Conservation (phyloP, 768 basidiomycete genomes). For the Tricholoma sp. region DNA sequence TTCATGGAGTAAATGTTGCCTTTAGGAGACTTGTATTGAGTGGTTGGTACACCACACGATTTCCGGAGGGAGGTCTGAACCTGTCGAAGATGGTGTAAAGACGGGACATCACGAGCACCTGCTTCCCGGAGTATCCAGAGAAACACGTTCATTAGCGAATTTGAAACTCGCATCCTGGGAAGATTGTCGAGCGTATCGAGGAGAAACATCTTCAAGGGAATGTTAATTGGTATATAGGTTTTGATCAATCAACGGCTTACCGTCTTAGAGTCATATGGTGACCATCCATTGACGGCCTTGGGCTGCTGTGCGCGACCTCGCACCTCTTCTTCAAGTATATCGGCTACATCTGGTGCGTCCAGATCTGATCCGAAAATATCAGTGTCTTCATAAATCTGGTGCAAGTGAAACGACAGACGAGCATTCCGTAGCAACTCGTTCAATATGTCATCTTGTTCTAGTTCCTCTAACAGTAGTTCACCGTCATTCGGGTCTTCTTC, state of each 20-base stretch:
- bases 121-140: constrained; percentile 25
- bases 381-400: constrained; percentile 3
- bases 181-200: constrained; percentile 29
- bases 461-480: constrained; percentile 6
- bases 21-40: constrained; percentile 16
- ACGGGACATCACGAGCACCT: constrained; percentile 24
- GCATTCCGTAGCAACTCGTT: constrained; percentile 7
- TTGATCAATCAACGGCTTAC: not conserved
- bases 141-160: constrained; percentile 23
- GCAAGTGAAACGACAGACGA: constrained; percentile 4
- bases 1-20: constrained; percentile 22
- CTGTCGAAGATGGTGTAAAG: constrained; percentile 18
- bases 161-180: constrained; percentile 25
- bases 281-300: constrained; percentile 2
- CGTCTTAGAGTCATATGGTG: constrained; percentile 7
- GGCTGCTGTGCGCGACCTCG: not conserved
- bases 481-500: constrained; percentile 2
- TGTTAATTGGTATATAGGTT: not conserved
- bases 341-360: not conserved
- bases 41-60: constrained; percentile 15
- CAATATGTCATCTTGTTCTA: constrained; percentile 11
- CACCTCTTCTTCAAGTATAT: not conserved
- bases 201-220: constrained; percentile 11
- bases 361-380: not conserved
- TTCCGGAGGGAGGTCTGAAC: constrained; percentile 16